These are phyloP conservation scores for Saturnispora silvae DNA, from an alignment of 805 yeast species.

Conservation along the genomic window DNA sequence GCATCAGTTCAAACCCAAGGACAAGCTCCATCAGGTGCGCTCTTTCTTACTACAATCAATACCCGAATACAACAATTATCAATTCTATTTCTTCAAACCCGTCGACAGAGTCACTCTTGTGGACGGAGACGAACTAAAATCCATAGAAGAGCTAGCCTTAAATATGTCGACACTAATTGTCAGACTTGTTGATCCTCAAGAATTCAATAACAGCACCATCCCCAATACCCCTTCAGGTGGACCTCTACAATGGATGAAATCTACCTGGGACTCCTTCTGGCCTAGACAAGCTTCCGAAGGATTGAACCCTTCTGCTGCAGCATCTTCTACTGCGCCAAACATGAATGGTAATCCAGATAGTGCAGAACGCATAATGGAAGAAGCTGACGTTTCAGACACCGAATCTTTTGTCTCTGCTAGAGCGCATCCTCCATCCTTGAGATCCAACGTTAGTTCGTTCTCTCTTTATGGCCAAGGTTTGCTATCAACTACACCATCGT, in stretches of 20 bases:
- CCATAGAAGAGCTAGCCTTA: conserved; percentile 45
- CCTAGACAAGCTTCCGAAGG: too few species aligned
- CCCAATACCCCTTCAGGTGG: conserved; percentile 3
- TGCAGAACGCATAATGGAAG: background rate
- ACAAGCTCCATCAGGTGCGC: conserved; percentile 49
- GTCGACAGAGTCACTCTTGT: conserved; percentile 56
- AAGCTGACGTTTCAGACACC: conserved; percentile 3
- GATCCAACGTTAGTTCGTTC: conserved; percentile 12
- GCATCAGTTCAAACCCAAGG: conserved; percentile 35
- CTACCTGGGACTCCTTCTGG: conserved; percentile 13
- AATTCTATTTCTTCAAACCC: conserved; percentile 41
- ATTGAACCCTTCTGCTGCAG: background rate
- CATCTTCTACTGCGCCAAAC: background rate
- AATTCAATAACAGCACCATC: background rate
- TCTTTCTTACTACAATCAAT: conserved; percentile 41
- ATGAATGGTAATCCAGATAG: background rate
- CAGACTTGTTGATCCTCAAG: conserved; percentile 39
- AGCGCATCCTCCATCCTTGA: conserved; percentile 5
- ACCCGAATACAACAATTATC: conserved; percentile 37
- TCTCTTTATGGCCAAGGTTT: conserved; percentile 11
- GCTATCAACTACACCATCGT: background rate
- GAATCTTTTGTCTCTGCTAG: conserved; percentile 5
- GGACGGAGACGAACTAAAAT: conserved; percentile 46
- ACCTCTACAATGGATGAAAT: conserved; percentile 19
- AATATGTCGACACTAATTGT: conserved; percentile 63